phyloP scores from a whole-genome alignment of 208 protist species.

The Acanthamoeba healyi region DNA sequence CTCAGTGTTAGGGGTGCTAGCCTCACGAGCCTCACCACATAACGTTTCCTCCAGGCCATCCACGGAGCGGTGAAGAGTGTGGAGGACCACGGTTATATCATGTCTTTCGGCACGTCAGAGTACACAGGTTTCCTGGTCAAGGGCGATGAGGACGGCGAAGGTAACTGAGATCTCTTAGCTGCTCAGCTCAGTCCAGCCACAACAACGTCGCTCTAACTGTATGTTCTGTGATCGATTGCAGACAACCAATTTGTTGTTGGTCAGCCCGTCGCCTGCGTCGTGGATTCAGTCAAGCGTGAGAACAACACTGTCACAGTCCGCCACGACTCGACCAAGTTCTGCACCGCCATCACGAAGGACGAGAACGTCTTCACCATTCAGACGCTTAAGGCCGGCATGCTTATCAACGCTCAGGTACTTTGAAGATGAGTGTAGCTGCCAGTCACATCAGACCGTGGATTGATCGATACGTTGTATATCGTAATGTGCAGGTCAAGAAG shows the following conservation, averaged over 20 bases:
- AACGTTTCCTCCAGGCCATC: neutral
- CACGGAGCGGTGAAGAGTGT: conserved; percentile 72
- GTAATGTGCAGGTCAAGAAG: conserved; percentile 57
- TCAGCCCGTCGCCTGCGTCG: conserved; percentile 26
- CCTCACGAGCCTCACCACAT: neutral
- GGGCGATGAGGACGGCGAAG: neutral
- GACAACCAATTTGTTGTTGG: conserved; percentile 6
- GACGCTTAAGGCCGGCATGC: conserved; percentile 70
- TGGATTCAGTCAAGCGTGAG: conserved; percentile 53
- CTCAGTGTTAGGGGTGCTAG: neutral
- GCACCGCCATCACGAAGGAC: neutral
- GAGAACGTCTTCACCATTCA: conserved; percentile 66
- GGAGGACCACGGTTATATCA: conserved; percentile 72
- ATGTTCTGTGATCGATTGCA: neutral
- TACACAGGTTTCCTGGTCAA: conserved; percentile 67
- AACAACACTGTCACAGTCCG: conserved; percentile 64
- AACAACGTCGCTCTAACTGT: no score
- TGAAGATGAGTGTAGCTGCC: no score
- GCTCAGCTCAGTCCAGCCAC: no score
- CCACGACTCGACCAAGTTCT: neutral
- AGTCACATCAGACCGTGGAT: no score
- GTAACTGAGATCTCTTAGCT: no score
- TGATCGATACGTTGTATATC: neutral
- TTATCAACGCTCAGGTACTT: conserved; percentile 23
- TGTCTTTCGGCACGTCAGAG: conserved; percentile 66